Evolutionary conservation across 1,139 yeast species (phyloP).

Genomic region (Nakaseomyces nivariensis): DNA sequence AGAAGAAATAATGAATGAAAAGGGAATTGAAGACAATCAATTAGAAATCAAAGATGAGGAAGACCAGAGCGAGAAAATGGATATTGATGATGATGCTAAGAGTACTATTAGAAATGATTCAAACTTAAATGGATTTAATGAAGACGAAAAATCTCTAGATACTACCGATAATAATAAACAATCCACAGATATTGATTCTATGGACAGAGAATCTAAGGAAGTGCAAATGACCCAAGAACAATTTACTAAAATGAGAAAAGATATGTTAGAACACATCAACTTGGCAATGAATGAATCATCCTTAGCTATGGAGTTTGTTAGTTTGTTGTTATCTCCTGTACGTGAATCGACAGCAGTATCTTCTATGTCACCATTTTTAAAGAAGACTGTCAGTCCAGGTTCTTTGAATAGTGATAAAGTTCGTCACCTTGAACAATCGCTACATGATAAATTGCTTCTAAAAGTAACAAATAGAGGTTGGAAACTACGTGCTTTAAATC

Average conservation of each 20-base stretch:
- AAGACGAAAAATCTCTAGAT: slow-evolving; percentile 6
- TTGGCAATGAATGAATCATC: slow-evolving; percentile 84
- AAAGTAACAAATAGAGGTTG: slow-evolving; percentile 62
- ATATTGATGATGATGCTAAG: slow-evolving; percentile 6
- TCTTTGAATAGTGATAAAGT: slow-evolving; percentile 64
- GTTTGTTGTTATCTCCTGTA: slow-evolving; percentile 68
- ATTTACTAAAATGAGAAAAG: slow-evolving; percentile 47
- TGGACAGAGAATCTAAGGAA: slow-evolving; percentile 5
- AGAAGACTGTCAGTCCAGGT: slow-evolving; percentile 68
- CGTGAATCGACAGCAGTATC: slow-evolving; percentile 79
- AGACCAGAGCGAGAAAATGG: slow-evolving; percentile 7
- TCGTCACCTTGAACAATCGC: slow-evolving; percentile 12
- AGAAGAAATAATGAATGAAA: slow-evolving; percentile 33
- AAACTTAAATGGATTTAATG: slow-evolving; percentile 7
- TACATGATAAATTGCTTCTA: slow-evolving; percentile 16
- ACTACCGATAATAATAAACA: slow-evolving; percentile 8
- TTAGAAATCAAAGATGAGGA: slow-evolving; percentile 9
- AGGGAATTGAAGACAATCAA: slow-evolving; percentile 6
- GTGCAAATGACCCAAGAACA: slow-evolving; percentile 34
- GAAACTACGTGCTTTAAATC: slow-evolving; percentile 63
- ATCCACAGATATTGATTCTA: slow-evolving; percentile 6
- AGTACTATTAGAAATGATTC: background rate
- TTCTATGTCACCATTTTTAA: slow-evolving; percentile 82
- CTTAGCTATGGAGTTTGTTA: slow-evolving; percentile 75
- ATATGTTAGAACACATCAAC: slow-evolving; percentile 46